A percentile compares a stretch with the other conserved stretches of the same genome.
Conservation (phyloP, 2,329 filamentous ascomycete species). For the Zymoseptoria crescenta region DNA sequence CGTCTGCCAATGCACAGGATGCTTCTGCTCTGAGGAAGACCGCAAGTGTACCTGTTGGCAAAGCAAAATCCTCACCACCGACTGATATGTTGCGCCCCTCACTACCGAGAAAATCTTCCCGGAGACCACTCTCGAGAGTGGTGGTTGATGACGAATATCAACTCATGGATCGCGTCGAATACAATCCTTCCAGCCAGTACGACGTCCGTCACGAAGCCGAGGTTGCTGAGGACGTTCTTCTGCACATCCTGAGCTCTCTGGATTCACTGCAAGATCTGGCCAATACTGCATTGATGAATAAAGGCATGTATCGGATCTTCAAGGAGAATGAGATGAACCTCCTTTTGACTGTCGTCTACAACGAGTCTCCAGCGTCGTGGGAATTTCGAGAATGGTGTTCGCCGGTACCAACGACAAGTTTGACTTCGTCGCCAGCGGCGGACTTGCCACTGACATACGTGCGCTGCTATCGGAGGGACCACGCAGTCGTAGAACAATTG, state of each 20-base stretch:
- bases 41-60: conserved; percentile 5
- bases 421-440: conserved; percentile 34
- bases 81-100: neutral
- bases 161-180: conserved; percentile 6
- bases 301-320: conserved; percentile 50
- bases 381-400: conserved; percentile 52
- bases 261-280: conserved; percentile 48
- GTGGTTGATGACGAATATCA: conserved; percentile 14
- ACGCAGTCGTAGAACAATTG: conserved; percentile 46
- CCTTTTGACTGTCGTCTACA: conserved; percentile 44
- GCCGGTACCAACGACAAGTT: conserved; percentile 36
- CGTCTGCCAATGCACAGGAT: neutral
- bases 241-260: conserved; percentile 44
- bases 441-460: conserved; percentile 49
- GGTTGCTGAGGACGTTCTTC: conserved; percentile 43
- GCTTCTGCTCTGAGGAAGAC: conserved; percentile 6
- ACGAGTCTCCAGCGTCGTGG: conserved; percentile 52
- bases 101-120: neutral
- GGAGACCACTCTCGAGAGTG: conserved; percentile 1
- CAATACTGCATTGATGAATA: conserved; percentile 46
- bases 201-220: conserved; percentile 1
- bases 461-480: conserved; percentile 44
- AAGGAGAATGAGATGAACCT: conserved; percentile 49
- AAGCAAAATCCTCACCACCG: neutral
- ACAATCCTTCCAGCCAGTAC: neutral